These are phyloP conservation scores for Cladosporium sp. DNA, from an alignment of 2,329 filamentous ascomycete species.

Conservation along the genomic window DNA sequence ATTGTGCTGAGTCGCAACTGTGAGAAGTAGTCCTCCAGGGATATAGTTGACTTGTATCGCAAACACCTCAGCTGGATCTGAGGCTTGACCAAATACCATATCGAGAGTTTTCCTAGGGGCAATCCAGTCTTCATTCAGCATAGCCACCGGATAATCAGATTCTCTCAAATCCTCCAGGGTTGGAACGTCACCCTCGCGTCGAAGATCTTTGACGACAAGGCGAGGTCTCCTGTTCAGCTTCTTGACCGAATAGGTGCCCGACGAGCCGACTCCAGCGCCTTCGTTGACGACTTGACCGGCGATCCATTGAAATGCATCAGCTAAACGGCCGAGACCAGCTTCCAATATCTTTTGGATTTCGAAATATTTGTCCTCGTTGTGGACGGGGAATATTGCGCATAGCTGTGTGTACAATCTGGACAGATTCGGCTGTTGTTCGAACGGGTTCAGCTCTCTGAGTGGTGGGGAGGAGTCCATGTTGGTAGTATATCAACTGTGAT, in stretches of 20 bases:
- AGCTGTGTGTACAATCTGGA: constrained; percentile 47
- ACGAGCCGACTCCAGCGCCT: constrained; percentile 23
- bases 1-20: constrained; percentile 46
- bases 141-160: constrained; percentile 42
- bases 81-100: constrained; percentile 20
- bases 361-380: constrained; percentile 20
- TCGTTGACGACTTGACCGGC: constrained; percentile 43
- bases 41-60: constrained; percentile 49
- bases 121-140: constrained; percentile 46
- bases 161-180: constrained; percentile 36
- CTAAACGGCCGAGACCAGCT: constrained; percentile 37
- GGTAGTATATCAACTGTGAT: too few relatives aligned
- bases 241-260: constrained; percentile 39
- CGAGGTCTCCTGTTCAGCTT: constrained; percentile 29
- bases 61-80: constrained; percentile 35
- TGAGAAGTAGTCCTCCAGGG: constrained; percentile 47
- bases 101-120: constrained; percentile 41
- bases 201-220: constrained; percentile 42
- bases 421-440: constrained; percentile 38
- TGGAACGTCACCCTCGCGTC: constrained; percentile 32
- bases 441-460: constrained; percentile 33
- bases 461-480: not conserved
- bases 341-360: constrained; percentile 31
- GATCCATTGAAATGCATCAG: constrained; percentile 43
- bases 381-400: constrained; percentile 36